Base-by-base conservation (phyloP, 2,329 filamentous ascomycete species). In the Stylonectria norvegica region DNA sequence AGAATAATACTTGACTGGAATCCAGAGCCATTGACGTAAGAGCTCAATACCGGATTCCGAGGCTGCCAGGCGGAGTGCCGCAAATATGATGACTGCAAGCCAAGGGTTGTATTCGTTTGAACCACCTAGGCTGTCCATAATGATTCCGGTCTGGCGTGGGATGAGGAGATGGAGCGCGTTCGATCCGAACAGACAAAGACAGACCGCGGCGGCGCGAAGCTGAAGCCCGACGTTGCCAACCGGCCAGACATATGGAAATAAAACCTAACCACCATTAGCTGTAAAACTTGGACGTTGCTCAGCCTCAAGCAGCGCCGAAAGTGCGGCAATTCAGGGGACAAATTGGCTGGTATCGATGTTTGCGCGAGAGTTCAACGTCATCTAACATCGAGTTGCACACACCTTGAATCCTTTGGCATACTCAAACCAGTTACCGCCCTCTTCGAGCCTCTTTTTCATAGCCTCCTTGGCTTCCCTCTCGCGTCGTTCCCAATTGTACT, bases 161-260 rank as follows among this genome's bases (percentile, higher is more conserved):
- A 89, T 79, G 29, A 94, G 67, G 11, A 95, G 70, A 52, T 89
- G 87, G 35, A 94, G 69, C 5, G 78, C 78, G 49, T 90, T 88
- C 40, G 82, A 78, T 36, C 73, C 68, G n/a, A 89, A 61, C 16
- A 93, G 70, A 50, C 85, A 85, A 2, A 86, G 30, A 1, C 76
- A 75, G 31, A 93, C 82, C 4, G 86, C 70, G 9, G 76, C 66
- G 15, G 86, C 77, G 38, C 82, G 81, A 14, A 85, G 60, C 59
- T 93, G 86, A 14, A 93, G 73, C 11, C 67, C 62, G 38, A 71
- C 74, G 54, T 85, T 78, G 29, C 81, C 75, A 36, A 79, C 75
- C 1, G 89, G 89, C 79, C 86, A 90, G 15, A 95, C 70, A 56
- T 89, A 86, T 0, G 86, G 87, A 19, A 90, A 69, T 59, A 95